phyloP scores from a whole-genome alignment of 805 yeast species.

The Vanderwaltozyma tropicalis region DNA sequence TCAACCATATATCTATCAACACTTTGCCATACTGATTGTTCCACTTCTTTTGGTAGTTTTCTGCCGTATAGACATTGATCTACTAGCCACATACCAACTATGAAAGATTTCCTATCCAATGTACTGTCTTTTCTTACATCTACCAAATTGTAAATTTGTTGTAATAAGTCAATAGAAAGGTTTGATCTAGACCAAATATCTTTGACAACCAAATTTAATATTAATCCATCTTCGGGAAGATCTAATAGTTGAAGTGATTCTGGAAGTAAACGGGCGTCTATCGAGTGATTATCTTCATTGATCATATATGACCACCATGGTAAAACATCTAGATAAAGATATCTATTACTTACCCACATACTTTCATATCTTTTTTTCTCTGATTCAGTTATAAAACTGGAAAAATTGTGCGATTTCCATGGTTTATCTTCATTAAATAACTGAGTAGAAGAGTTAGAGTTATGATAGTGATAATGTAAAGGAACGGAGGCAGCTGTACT shows the following conservation, averaged over 20 bases:
- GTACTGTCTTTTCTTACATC: slow-evolving; percentile 61
- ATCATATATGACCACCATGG: slow-evolving; percentile 24
- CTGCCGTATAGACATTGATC: slow-evolving; percentile 94
- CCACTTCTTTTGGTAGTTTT: slow-evolving; percentile 66
- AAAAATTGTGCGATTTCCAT: slow-evolving; percentile 52
- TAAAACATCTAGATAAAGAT: slow-evolving; percentile 39
- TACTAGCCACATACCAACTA: slow-evolving; percentile 96
- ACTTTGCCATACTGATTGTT: slow-evolving; percentile 70
- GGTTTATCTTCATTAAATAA: slow-evolving; percentile 82
- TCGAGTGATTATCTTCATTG: slow-evolving; percentile 4
- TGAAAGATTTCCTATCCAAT: slow-evolving; percentile 66
- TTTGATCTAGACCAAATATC: slow-evolving; percentile 75
- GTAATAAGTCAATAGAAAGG: slow-evolving; percentile 50
- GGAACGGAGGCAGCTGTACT: slow-evolving; percentile 12
- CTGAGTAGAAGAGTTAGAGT: slow-evolving; percentile 1
- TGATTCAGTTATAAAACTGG: slow-evolving; percentile 39
- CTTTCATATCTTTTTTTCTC: slow-evolving; percentile 90
- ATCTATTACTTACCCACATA: slow-evolving; percentile 84
- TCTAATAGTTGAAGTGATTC: slow-evolving; percentile 3
- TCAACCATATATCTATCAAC: slow-evolving; percentile 32
- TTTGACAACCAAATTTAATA: slow-evolving; percentile 45
- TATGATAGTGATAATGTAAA: slow-evolving; percentile 6
- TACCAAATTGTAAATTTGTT: slow-evolving; percentile 62
- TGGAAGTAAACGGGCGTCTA: not conserved
- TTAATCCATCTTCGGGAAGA: slow-evolving; percentile 26